phyloP scores from a whole-genome alignment of 257 asterid species.

The Nicotiana knightiana region DNA sequence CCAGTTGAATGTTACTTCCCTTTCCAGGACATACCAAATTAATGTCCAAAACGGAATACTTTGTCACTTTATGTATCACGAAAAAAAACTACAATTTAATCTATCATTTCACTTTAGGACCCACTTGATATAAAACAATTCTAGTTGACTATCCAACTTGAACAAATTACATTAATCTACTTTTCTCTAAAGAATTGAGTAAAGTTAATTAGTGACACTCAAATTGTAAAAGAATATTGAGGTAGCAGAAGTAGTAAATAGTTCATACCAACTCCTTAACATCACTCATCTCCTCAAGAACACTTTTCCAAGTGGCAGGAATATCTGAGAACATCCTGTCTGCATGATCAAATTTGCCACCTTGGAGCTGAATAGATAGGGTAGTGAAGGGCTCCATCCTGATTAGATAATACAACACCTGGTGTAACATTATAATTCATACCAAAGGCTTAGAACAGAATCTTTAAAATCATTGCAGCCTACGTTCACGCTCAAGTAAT shows the following conservation, averaged over 20 bases:
- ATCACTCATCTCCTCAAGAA: conserved; percentile 98
- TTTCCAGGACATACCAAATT: conserved; percentile 1
- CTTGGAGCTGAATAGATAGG: conserved; percentile 94
- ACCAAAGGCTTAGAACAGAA: conserved; percentile 5
- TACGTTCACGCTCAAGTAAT: conserved; percentile 17
- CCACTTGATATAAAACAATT: neutral
- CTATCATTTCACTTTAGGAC: neutral
- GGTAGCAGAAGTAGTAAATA: neutral
- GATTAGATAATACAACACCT: conserved; percentile 89
- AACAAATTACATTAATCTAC: neutral
- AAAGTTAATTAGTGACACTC: too few relatives aligned
- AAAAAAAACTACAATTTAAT: neutral
- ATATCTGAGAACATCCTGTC: conserved; percentile 96
- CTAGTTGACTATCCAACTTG: conserved; percentile 2
- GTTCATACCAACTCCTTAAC: conserved; percentile 84
- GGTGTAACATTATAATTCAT: conserved; percentile 24
- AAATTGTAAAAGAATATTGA: neutral
- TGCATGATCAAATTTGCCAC: conserved; percentile 97
- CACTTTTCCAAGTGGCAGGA: conserved; percentile 92
- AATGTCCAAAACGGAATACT: neutral
- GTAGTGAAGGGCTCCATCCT: conserved; percentile 98
- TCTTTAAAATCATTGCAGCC: neutral
- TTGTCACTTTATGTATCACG: neutral
- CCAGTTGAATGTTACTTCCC: neutral
- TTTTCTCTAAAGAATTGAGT: neutral